phyloP scores from a whole-genome alignment of 306 rosid species.

The Casuarina equisetifolia region DNA sequence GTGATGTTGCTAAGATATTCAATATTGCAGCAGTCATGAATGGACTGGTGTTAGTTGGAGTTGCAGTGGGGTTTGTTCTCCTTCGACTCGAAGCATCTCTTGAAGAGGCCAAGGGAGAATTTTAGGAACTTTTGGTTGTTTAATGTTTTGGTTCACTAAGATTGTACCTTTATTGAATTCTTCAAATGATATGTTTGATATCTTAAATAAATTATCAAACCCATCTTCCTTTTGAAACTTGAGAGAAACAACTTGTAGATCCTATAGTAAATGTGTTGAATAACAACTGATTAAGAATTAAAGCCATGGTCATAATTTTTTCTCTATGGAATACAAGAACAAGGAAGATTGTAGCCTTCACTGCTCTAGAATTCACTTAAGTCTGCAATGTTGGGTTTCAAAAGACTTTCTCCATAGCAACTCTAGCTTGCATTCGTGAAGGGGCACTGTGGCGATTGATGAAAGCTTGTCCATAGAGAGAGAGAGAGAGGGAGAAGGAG shows the following conservation, averaged over 20 bases:
- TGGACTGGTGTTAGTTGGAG: conserved; percentile 71
- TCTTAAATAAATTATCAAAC: background rate
- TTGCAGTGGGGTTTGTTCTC: conserved; percentile 86
- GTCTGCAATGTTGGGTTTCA: too few species aligned
- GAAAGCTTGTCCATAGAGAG: too few species aligned
- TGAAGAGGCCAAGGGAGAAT: conserved; percentile 64
- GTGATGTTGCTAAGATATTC: conserved; percentile 78
- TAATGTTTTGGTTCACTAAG: conserved; percentile 15
- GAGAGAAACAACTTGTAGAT: too few species aligned
- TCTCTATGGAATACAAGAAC: too few species aligned
- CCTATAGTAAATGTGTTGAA: too few species aligned
- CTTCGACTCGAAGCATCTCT: conserved; percentile 72
- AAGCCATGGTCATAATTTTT: too few species aligned
- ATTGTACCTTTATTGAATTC: conserved; percentile 29
- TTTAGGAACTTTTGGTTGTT: conserved; percentile 11
- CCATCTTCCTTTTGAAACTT: background rate
- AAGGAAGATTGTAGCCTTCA: too few species aligned
- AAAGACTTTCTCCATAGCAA: background rate
- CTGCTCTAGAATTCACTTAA: too few species aligned
- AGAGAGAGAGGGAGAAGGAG: too few species aligned
- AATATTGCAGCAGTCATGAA: conserved; percentile 69
- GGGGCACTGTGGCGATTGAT: background rate
- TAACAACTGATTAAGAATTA: too few species aligned
- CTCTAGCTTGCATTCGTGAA: background rate
- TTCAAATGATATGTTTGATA: conserved; percentile 29